Evolutionary conservation across 768 basidiomycete genomes (phyloP).

Genomic region (Lactarius psammicola): DNA sequence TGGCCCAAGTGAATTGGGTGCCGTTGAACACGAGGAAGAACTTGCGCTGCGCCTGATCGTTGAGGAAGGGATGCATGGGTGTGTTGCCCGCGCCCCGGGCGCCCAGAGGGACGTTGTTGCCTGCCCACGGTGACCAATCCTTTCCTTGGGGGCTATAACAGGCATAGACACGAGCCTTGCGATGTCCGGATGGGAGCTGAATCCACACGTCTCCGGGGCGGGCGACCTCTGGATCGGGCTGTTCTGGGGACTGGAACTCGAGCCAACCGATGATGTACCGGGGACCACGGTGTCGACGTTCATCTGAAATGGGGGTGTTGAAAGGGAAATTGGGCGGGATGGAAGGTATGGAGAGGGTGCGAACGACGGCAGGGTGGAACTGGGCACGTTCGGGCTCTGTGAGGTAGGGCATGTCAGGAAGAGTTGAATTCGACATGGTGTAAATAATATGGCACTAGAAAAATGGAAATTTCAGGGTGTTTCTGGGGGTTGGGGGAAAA

Average conservation of each 20-base stretch:
- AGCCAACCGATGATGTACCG: conserved; percentile 23
- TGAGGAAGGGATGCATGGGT: conserved; percentile 20
- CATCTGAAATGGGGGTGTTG: conserved; percentile 8
- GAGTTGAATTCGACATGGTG: neutral
- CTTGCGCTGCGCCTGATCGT: conserved; percentile 22
- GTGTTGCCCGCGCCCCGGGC: neutral
- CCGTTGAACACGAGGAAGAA: conserved; percentile 24
- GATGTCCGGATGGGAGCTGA: conserved; percentile 22
- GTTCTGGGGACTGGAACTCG: conserved; percentile 22
- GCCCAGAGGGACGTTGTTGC: neutral
- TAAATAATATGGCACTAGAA: neutral
- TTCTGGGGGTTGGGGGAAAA: neutral
- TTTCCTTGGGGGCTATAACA: conserved; percentile 17
- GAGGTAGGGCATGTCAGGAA: conserved; percentile 23
- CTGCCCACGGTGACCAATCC: conserved; percentile 23
- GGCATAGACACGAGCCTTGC: conserved; percentile 24
- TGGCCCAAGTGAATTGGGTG: conserved; percentile 16
- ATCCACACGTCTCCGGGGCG: conserved; percentile 25
- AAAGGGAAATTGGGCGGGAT: conserved; percentile 20
- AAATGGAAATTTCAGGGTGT: neutral
- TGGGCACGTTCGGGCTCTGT: conserved; percentile 22
- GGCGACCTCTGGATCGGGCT: conserved; percentile 23
- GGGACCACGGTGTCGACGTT: conserved; percentile 14
- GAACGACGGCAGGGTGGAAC: conserved; percentile 13
- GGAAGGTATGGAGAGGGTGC: conserved; percentile 14